Conservation (phyloP, 768 basidiomycete species). For the Chalciporus piperatus region DNA sequence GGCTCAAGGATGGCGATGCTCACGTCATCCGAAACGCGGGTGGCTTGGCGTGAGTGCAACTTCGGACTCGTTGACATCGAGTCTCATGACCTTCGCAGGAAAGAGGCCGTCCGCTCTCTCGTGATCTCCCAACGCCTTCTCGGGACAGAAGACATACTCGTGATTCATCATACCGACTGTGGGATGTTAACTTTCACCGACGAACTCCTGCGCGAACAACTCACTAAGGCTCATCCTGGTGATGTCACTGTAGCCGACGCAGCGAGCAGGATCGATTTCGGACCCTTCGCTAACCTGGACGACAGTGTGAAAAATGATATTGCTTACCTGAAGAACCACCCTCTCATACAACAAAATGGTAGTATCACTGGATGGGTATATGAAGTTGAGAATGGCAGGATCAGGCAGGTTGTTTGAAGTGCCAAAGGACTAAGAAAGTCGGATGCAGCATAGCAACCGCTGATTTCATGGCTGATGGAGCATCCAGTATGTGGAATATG, state of each 20-base stretch:
- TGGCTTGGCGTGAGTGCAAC: constrained; percentile 50
- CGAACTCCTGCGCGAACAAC: constrained; percentile 45
- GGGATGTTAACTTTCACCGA: constrained; percentile 68
- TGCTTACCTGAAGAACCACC: constrained; percentile 51
- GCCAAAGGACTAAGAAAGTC: background rate
- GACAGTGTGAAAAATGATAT: constrained; percentile 58
- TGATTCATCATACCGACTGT: constrained; percentile 72
- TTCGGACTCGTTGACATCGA: background rate
- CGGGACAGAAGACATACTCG: constrained; percentile 63
- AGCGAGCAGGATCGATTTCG: constrained; percentile 58
- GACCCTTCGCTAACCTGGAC: constrained; percentile 39
- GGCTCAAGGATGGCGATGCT: constrained; percentile 63
- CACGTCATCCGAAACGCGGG: constrained; percentile 76
- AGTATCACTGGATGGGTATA: constrained; percentile 66
- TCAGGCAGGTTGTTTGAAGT: constrained; percentile 24
- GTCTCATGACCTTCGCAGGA: constrained; percentile 31
- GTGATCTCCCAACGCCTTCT: constrained; percentile 55
- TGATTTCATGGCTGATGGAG: background rate
- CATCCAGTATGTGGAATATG: background rate
- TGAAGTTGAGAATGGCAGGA: constrained; percentile 61
- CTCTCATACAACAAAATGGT: constrained; percentile 52
- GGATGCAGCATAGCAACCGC: too few relatives aligned
- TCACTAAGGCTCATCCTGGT: constrained; percentile 45
- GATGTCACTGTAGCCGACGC: constrained; percentile 34
- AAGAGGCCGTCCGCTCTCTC: constrained; percentile 57